A percentile compares a stretch with the other conserved stretches of the same genome.
Conservation (phyloP, 352 stramenopile genomes). For the Phytophthora tentaculata region DNA sequence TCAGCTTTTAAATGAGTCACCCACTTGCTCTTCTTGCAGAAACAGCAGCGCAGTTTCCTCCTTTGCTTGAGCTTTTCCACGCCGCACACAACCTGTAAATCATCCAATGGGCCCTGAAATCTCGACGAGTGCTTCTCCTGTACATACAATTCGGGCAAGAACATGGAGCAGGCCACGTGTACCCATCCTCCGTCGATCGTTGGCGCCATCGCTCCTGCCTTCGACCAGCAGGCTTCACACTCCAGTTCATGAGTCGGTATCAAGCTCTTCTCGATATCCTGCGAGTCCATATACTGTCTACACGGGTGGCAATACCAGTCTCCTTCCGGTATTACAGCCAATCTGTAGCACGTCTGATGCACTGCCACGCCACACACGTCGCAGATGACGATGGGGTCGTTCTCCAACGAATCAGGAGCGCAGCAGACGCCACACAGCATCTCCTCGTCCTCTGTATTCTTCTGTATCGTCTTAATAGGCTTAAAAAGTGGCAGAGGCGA, state of each 20-base stretch:
- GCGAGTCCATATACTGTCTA: conserved; percentile 47
- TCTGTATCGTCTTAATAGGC: background rate
- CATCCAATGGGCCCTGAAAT: conserved; percentile 35
- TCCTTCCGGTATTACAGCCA: conserved; percentile 66
- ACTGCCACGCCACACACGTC: conserved; percentile 74
- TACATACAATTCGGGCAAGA: conserved; percentile 76
- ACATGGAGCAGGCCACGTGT: conserved; percentile 82
- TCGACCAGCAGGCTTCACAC: conserved; percentile 60
- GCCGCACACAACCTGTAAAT: conserved; percentile 64
- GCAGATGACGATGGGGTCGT: conserved; percentile 84
- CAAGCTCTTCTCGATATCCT: conserved; percentile 49
- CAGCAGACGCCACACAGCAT: conserved; percentile 71
- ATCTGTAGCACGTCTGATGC: conserved; percentile 84
- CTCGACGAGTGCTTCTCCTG: conserved; percentile 29
- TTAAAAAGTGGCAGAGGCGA: background rate
- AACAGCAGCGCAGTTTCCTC: conserved; percentile 71
- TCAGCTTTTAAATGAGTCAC: conserved; percentile 9
- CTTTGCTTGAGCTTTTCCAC: conserved; percentile 61
- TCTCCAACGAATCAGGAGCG: conserved; percentile 66
- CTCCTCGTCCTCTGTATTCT: conserved; percentile 25
- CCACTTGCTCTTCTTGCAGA: conserved; percentile 66
- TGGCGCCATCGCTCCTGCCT: conserved; percentile 62
- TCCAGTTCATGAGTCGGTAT: conserved; percentile 60
- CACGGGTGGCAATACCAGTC: conserved; percentile 86
- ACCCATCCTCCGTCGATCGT: conserved; percentile 62